Conservation (phyloP, 257 asterid genomes). For the Euphrasia confusa region DNA sequence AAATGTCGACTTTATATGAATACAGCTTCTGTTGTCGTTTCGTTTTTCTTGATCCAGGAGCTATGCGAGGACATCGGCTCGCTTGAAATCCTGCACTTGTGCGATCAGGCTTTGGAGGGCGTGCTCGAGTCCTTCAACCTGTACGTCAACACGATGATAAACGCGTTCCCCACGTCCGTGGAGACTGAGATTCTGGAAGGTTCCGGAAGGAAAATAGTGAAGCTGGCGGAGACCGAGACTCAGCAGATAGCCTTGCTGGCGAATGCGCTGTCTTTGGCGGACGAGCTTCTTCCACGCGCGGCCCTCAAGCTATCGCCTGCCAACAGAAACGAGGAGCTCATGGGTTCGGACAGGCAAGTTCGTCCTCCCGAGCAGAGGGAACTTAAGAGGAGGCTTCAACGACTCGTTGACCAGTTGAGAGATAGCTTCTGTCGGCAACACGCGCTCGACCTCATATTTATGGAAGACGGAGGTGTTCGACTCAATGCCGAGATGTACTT, state of each 20-base stretch:
- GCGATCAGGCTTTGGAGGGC: constrained; percentile 73
- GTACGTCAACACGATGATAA: constrained; percentile 56
- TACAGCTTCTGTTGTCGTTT: too few relatives aligned
- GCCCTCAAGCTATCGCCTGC: constrained; percentile 44
- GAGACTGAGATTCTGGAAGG: constrained; percentile 81
- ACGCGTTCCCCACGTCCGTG: constrained; percentile 68
- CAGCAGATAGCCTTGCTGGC: constrained; percentile 72
- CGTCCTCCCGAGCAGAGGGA: constrained; percentile 81
- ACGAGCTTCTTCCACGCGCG: constrained; percentile 86
- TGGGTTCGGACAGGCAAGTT: constrained; percentile 34
- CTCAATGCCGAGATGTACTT: constrained; percentile 74
- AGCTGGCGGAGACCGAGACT: constrained; percentile 57
- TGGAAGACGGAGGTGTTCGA: constrained; percentile 78
- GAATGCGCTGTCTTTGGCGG: constrained; percentile 68
- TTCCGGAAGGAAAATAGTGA: constrained; percentile 58
- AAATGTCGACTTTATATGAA: too few relatives aligned
- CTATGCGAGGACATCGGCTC: constrained; percentile 88
- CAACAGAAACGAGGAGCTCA: constrained; percentile 39
- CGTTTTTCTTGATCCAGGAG: constrained; percentile 30
- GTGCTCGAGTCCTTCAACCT: constrained; percentile 59
- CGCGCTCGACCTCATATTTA: constrained; percentile 77
- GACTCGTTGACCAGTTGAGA: constrained; percentile 73
- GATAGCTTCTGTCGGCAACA: constrained; percentile 90
- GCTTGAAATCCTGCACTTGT: constrained; percentile 60
- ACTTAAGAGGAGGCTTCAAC: constrained; percentile 61